phyloP scores from a whole-genome alignment of 371 early-diverging fungal genomes.

The Dinochytrium kinnereticum region DNA sequence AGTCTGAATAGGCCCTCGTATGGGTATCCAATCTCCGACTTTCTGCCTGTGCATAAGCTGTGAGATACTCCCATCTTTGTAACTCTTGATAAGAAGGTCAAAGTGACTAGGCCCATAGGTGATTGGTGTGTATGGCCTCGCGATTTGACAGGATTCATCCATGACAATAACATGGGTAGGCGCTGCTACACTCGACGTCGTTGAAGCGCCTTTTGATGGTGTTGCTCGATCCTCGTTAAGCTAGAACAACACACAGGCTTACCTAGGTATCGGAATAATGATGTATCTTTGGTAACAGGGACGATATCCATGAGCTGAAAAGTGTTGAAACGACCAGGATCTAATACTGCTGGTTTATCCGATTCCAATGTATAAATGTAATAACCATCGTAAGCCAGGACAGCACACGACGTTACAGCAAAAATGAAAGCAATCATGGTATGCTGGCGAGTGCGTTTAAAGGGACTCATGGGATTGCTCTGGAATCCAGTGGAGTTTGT shows the following conservation, averaged over 20 bases:
- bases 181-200: conserved; percentile 37
- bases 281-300: conserved; percentile 48
- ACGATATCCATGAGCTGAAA: conserved; percentile 37
- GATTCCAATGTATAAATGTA: conserved; percentile 8
- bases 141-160: conserved; percentile 71
- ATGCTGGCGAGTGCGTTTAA: background rate
- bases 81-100: conserved; percentile 67
- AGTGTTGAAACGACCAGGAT: conserved; percentile 30
- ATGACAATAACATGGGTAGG: conserved; percentile 65
- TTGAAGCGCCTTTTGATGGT: background rate
- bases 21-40: conserved; percentile 55
- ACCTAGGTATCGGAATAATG: conserved; percentile 38
- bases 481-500: too few species aligned
- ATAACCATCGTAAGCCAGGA: conserved; percentile 23
- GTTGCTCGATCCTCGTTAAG: background rate
- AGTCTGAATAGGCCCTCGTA: conserved; percentile 67
- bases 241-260: conserved; percentile 11
- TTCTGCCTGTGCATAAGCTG: conserved; percentile 52
- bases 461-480: background rate
- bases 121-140: conserved; percentile 70
- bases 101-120: conserved; percentile 46
- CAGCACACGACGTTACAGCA: background rate
- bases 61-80: conserved; percentile 63
- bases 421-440: background rate
- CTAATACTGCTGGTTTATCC: conserved; percentile 2